A percentile compares a stretch with the other conserved stretches of the same genome.
Evolutionary conservation across 2,329 filamentous ascomycete genomes (phyloP).

Genomic region (Dactylonectria macrodidyma): DNA sequence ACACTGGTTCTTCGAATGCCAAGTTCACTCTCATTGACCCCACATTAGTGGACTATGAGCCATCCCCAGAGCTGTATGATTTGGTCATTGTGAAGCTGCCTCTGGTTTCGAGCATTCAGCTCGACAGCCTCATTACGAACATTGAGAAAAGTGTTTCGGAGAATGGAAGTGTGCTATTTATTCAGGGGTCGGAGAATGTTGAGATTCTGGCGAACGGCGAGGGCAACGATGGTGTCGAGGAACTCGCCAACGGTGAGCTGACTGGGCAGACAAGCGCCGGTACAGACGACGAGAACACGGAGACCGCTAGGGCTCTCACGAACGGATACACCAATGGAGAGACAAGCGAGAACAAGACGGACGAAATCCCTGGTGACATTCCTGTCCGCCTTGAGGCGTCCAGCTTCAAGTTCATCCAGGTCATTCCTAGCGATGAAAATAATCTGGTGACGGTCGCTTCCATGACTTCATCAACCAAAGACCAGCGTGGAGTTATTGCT

Average conservation of each 20-base stretch:
- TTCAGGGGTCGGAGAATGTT: neutral
- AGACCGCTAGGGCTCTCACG: neutral
- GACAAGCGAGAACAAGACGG: neutral
- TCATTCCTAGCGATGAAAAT: neutral
- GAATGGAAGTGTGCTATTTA: conserved; percentile 5
- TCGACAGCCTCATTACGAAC: neutral
- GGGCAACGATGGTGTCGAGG: neutral
- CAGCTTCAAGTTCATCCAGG: neutral
- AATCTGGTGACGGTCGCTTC: neutral
- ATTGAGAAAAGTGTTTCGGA: conserved; percentile 6
- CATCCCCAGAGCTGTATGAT: conserved; percentile 6
- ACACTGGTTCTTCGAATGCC: conserved; percentile 13
- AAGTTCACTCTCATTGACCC: conserved; percentile 16
- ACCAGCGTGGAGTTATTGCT: neutral
- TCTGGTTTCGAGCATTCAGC: neutral
- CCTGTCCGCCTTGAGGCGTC: neutral
- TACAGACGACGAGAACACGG: neutral
- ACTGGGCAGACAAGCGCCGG: neutral
- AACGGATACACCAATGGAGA: neutral
- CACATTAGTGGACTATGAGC: neutral
- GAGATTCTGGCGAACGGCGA: neutral
- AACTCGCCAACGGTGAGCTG: neutral
- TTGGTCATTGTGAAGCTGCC: conserved; percentile 5
- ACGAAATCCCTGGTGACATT: neutral
- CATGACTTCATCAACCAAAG: neutral